These are phyloP conservation scores for Penicillium lagena DNA, from an alignment of 495 filamentous ascomycete genomes.

Conservation along the genomic window DNA sequence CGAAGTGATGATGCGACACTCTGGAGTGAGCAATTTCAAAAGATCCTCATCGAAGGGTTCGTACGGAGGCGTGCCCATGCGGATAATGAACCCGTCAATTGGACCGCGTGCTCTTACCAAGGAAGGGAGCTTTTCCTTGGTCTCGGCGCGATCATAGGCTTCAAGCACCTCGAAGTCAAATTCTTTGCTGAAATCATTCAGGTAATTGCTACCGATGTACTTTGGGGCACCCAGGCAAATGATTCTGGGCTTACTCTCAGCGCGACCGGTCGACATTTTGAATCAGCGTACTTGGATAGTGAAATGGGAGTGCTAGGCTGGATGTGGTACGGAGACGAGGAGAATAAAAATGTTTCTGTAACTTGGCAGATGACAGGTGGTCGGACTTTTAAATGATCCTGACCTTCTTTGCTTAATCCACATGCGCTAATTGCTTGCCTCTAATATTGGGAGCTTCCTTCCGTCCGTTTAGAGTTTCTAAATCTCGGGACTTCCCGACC, in stretches of 20 bases:
- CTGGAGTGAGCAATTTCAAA: slow-evolving; percentile 13
- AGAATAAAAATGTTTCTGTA: no score
- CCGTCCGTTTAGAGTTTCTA: no score
- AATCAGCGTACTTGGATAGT: no score
- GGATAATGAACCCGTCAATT: slow-evolving; percentile 29
- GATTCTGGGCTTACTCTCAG: slow-evolving; percentile 12
- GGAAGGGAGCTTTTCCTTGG: slow-evolving; percentile 6
- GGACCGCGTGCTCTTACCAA: slow-evolving; percentile 16
- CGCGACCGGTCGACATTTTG: no score
- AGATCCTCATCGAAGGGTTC: slow-evolving; percentile 35
- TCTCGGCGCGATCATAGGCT: slow-evolving; percentile 12
- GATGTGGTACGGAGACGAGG: no score
- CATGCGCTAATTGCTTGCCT: no score
- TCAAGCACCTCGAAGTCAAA: slow-evolving; percentile 12
- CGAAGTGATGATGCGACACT: slow-evolving; percentile 27
- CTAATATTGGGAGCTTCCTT: no score
- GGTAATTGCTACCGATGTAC: slow-evolving; percentile 4
- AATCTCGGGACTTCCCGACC: no score
- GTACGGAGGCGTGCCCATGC: slow-evolving; percentile 31
- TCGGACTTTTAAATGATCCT: no score
- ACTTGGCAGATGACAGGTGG: no score
- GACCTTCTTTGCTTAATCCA: no score
- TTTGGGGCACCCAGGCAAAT: slow-evolving; percentile 7
- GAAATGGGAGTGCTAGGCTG: no score
- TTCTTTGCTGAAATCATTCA: slow-evolving; percentile 6